Conservation (phyloP, 2,329 filamentous ascomycete species). For the Colletotrichum shisoi region DNA sequence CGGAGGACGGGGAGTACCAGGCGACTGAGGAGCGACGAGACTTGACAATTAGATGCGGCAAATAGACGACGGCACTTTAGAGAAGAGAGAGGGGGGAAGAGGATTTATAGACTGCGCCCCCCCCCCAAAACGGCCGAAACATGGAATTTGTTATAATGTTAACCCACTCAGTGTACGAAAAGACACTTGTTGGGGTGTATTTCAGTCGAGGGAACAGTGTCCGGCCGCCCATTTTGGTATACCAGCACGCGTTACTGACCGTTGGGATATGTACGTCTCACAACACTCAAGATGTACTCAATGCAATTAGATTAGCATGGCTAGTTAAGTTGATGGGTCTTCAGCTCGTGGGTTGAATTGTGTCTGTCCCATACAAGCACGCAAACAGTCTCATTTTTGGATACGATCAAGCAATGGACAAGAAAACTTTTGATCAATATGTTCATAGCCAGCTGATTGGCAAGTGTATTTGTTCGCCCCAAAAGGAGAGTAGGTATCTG, state of each 20-base stretch:
- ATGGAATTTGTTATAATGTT: too few relatives aligned
- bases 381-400: neutral
- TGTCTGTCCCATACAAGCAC: neutral
- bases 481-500: constrained; percentile 4
- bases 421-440: constrained; percentile 6
- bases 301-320: neutral
- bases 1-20: neutral
- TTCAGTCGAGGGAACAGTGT: too few relatives aligned
- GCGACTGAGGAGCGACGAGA: neutral
- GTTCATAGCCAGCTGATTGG: neutral
- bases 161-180: too few relatives aligned
- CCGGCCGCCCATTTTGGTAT: too few relatives aligned
- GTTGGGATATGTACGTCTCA: too few relatives aligned
- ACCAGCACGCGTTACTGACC: too few relatives aligned
- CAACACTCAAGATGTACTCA: neutral
- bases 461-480: neutral
- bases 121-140: too few relatives aligned
- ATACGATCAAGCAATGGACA: neutral
- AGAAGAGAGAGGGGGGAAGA: neutral
- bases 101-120: neutral
- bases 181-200: too few relatives aligned
- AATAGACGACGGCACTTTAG: neutral
- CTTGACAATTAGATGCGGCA: neutral
- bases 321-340: too few relatives aligned
- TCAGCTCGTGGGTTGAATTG: neutral